Evolutionary conservation across 2,329 filamentous ascomycete species (phyloP).

Genomic region (Aspergillus fructus): DNA sequence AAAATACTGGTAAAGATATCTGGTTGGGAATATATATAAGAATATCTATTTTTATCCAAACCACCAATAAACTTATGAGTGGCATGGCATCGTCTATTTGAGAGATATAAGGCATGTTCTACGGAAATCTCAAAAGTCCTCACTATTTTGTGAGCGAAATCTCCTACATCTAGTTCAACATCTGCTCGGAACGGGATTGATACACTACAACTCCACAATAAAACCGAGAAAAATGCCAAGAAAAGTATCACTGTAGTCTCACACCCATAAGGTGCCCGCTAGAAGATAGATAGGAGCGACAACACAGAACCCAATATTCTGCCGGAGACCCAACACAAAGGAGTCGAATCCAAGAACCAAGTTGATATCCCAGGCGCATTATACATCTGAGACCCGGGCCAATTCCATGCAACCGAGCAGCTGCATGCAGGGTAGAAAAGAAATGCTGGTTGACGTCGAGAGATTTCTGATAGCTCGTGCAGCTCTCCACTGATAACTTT

Average conservation of each 20-base stretch:
- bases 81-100: too few species aligned
- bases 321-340: background rate
- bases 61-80: background rate
- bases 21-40: too few species aligned
- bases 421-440: conserved; percentile 2
- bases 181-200: background rate
- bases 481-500: background rate
- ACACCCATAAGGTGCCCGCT: background rate
- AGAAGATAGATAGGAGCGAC: background rate
- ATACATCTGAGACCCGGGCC: background rate
- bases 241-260: background rate
- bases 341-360: background rate
- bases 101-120: too few species aligned
- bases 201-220: background rate
- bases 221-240: background rate
- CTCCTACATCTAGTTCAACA: too few species aligned
- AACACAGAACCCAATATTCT: background rate
- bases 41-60: background rate
- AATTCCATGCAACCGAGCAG: conserved; percentile 3
- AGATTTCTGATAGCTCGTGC: background rate
- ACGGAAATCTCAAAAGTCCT: too few species aligned
- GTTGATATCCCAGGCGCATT: background rate
- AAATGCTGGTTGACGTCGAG: background rate
- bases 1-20: too few species aligned
- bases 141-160: too few species aligned